Conservation (phyloP, 345 rosid genomes). For the Arabis alpina region DNA sequence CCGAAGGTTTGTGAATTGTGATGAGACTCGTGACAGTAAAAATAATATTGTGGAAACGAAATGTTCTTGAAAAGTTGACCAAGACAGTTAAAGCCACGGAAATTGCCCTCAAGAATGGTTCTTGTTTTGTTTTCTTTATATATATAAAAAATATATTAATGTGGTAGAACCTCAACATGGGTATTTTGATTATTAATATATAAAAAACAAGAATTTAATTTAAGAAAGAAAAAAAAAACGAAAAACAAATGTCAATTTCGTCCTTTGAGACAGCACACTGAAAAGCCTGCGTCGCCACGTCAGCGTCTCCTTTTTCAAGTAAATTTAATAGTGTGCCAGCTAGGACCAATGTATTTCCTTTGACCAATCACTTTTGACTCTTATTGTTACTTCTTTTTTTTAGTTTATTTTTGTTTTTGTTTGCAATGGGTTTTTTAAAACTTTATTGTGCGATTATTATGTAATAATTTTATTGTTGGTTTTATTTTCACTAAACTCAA, state of each 20-base stretch:
- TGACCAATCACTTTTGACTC: constrained; percentile 31
- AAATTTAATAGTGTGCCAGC: constrained; percentile 36
- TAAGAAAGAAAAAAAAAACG: not conserved
- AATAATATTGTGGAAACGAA: not conserved
- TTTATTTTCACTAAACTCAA: no score
- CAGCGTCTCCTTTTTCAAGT: constrained; percentile 24
- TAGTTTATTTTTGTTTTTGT: no score
- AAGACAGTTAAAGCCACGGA: not conserved
- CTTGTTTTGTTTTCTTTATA: no score
- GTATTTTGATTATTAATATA: constrained; percentile 4
- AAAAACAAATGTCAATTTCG: constrained; percentile 36
- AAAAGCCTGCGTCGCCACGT: constrained; percentile 46
- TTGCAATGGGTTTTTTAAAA: no score
- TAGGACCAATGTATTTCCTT: constrained; percentile 26
- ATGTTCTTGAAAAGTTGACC: constrained; percentile 10
- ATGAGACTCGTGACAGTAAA: not conserved
- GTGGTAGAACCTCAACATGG: not conserved
- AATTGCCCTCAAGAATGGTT: not conserved
- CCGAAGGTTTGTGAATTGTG: not conserved
- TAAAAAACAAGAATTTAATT: not conserved
- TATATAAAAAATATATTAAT: not conserved
- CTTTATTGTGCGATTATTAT: no score
- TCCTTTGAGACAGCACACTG: constrained; percentile 46
- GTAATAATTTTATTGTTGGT: no score
- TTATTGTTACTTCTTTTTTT: not conserved